Conservation (phyloP, 495 filamentous ascomycete genomes). For the Podospora australis region DNA sequence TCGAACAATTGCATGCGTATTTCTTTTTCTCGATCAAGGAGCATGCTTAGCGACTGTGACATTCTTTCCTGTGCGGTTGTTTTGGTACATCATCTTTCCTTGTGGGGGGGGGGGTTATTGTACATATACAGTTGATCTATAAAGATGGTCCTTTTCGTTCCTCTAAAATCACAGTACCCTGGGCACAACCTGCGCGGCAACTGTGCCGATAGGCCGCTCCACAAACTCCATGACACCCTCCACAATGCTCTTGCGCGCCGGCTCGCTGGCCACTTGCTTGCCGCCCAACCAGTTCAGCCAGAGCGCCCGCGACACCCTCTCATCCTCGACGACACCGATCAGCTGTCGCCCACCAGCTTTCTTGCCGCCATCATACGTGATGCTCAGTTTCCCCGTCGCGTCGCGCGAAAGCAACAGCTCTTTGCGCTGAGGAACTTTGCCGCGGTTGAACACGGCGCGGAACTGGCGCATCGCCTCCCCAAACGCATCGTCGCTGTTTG, state of each 20-base stretch:
- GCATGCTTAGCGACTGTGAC: too few species aligned
- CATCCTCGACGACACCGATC: constrained; percentile 66
- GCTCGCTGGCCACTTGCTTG: constrained; percentile 78
- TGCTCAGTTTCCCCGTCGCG: constrained; percentile 55
- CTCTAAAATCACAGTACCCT: constrained; percentile 5
- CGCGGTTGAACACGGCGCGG: constrained; percentile 68
- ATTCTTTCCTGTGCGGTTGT: too few species aligned
- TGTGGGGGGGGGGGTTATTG: not conserved
- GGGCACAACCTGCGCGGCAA: constrained; percentile 60
- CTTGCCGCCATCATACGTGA: constrained; percentile 56
- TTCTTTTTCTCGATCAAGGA: too few species aligned
- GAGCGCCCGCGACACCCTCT: constrained; percentile 69
- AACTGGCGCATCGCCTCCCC: constrained; percentile 65
- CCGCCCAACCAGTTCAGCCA: constrained; percentile 91
- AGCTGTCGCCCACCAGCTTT: constrained; percentile 34
- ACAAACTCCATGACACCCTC: constrained; percentile 85
- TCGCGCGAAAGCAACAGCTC: constrained; percentile 70
- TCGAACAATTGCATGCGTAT: too few species aligned
- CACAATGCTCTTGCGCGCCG: constrained; percentile 71
- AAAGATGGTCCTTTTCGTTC: too few species aligned
- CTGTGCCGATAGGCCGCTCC: constrained; percentile 79
- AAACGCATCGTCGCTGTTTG: constrained; percentile 66
- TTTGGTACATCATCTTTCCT: not conserved
- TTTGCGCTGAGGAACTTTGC: constrained; percentile 66
- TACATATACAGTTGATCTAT: too few species aligned